These are phyloP conservation scores for Cronartium ribicola DNA, from an alignment of 1,284 basidiomycete genomes.

Conservation along the genomic window DNA sequence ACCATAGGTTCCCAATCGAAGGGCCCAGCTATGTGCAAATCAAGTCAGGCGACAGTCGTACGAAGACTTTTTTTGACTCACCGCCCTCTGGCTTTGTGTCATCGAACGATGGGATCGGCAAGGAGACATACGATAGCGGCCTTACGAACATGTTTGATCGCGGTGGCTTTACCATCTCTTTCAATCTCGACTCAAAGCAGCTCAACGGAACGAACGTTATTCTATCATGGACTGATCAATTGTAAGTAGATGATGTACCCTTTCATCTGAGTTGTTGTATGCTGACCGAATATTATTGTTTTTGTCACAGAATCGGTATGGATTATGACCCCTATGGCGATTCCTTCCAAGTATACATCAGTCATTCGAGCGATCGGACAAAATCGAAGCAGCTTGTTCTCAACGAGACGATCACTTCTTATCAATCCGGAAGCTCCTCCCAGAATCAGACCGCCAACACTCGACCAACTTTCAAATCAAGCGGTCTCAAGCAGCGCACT, in stretches of 20 bases:
- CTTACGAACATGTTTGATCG: background rate
- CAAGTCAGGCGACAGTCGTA: background rate
- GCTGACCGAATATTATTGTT: background rate
- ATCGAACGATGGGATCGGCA: conserved; percentile 1
- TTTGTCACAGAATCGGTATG: background rate
- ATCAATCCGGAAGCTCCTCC: background rate
- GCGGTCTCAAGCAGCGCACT: background rate
- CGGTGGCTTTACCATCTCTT: background rate
- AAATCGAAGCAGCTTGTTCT: background rate
- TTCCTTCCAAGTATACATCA: background rate
- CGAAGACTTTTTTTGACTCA: conserved; percentile 4
- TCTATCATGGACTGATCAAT: conserved; percentile 1
- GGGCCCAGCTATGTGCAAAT: background rate
- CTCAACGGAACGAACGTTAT: background rate
- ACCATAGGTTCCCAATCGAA: background rate
- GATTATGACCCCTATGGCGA: background rate
- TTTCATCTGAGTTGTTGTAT: background rate
- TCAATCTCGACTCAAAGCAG: background rate
- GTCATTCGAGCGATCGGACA: background rate
- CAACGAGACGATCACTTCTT: background rate
- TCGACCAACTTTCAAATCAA: background rate
- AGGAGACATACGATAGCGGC: background rate
- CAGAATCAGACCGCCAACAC: background rate
- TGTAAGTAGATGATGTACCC: background rate
- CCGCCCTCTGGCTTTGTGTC: background rate